A percentile compares a stretch with the other conserved stretches of the same genome.
phyloP scores from a whole-genome alignment of 768 basidiomycete species.

The Phaeotremella skinneri region DNA sequence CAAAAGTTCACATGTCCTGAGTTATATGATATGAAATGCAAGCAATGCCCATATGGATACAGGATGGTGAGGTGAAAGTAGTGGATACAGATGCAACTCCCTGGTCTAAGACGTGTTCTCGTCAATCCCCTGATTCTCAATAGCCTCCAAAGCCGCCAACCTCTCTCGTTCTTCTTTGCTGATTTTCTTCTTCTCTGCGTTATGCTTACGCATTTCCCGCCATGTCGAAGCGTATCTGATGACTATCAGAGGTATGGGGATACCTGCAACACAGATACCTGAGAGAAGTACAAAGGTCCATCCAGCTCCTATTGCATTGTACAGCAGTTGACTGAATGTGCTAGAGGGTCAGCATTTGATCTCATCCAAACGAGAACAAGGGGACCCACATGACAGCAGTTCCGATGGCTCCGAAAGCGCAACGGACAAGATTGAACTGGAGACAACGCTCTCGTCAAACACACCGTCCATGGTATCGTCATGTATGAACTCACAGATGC shows the following conservation, averaged over 20 bases:
- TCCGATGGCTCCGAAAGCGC: slow-evolving; percentile 45
- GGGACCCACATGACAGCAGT: slow-evolving; percentile 36
- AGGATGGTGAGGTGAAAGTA: not conserved
- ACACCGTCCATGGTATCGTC: not conserved
- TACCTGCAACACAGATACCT: slow-evolving; percentile 29
- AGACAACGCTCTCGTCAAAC: not conserved
- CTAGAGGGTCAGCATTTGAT: not conserved
- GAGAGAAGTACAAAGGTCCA: slow-evolving; percentile 47
- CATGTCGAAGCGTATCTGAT: slow-evolving; percentile 31
- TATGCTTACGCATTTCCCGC: slow-evolving; percentile 23
- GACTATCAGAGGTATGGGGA: slow-evolving; percentile 38
- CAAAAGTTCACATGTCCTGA: too few species aligned
- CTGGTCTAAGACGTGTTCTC: not conserved
- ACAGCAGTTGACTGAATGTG: slow-evolving; percentile 29
- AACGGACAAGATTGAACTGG: slow-evolving; percentile 49
- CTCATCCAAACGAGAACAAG: not conserved
- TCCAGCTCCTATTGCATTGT: slow-evolving; percentile 36
- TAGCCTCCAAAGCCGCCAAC: slow-evolving; percentile 1
- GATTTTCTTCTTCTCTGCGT: slow-evolving; percentile 11
- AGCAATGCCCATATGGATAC: not conserved
- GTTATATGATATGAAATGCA: not conserved
- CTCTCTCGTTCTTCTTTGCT: slow-evolving; percentile 13
- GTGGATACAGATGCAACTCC: not conserved
- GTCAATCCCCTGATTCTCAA: slow-evolving; percentile 4
- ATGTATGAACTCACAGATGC: slow-evolving; percentile 41